Base-by-base conservation (phyloP, 2,329 filamentous ascomycete species). In the Amauroascus niger region DNA sequence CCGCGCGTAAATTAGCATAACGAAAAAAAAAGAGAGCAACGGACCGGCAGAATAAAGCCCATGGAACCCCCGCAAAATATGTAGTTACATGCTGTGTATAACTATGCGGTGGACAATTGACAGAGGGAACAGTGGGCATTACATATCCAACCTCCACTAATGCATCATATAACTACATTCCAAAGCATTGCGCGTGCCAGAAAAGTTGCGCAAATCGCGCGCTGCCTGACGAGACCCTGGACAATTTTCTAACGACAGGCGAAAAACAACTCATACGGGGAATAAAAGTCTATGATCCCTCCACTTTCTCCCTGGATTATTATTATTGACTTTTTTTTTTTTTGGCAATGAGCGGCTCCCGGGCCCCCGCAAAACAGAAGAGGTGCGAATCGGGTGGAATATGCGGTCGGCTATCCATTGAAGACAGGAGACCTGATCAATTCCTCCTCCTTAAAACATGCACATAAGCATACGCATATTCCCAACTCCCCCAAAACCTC, bases 151-250 rank as follows among this genome's bases (percentile, higher is more conserved):
- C 53, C 28, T 56, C 58, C 59, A 54, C 57, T 60, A 55, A 59
- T 59, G 59, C 54, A 56, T 32, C 55, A 47, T 53, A n/a, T n/a
- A n/a, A n/a, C n/a, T n/a, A 52, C 48, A 55, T 55, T 58, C n/a
- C n/a, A n/a, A n/a, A 52, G 48, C 41, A 30, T 47, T 56, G 43
- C 43, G 52, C 39, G 24, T 35, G 53, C 52, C 53, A 55, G 45
- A 54, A n/a, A n/a, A 49, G 55, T 55, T 56, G 57, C 53, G 55
- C 57, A 57, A 53, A 55, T 51, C 52, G 55, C 57, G 54, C 56
- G 50, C 51, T 26, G 33, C 30, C 49, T 46, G 22, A 26, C 26
- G 30, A 39, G n/a, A 46, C 50, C 50, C 43, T 18, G 8, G 33
- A 11, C 47, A 7, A 26, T 20, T 46, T 39, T 18, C n/a, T 44